A percentile compares a stretch with the other conserved stretches of the same genome.
Conservation (phyloP, 305 asterid species). For the Fraxinus dipetala region DNA sequence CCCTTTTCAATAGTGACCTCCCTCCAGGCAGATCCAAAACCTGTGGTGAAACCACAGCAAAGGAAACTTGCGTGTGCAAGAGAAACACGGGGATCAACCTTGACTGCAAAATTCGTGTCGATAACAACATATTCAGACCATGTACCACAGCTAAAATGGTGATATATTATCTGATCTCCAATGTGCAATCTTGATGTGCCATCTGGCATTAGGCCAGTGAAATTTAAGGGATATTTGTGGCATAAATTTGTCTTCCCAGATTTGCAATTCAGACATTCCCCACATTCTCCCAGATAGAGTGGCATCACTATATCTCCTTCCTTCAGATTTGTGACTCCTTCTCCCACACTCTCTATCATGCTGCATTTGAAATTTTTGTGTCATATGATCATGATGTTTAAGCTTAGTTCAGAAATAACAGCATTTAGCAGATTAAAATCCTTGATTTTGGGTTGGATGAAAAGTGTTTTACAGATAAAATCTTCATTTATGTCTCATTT, state of each 20-base stretch:
- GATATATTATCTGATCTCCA: slow-evolving; percentile 49
- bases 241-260: slow-evolving; percentile 70
- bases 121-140: slow-evolving; percentile 71
- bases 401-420: background rate
- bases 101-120: slow-evolving; percentile 54
- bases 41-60: slow-evolving; percentile 76
- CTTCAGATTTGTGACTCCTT: slow-evolving; percentile 38
- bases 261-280: slow-evolving; percentile 59
- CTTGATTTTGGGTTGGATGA: background rate
- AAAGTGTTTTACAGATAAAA: background rate
- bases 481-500: background rate
- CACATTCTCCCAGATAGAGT: slow-evolving; percentile 64
- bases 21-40: slow-evolving; percentile 64
- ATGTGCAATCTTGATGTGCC: slow-evolving; percentile 69
- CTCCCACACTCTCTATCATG: slow-evolving; percentile 65
- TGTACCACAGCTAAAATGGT: slow-evolving; percentile 64
- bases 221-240: slow-evolving; percentile 52
- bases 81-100: slow-evolving; percentile 61
- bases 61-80: slow-evolving; percentile 73
- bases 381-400: background rate
- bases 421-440: background rate
- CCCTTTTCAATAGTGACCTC: slow-evolving; percentile 48
- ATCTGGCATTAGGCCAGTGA: slow-evolving; percentile 50
- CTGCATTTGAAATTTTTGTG: slow-evolving; percentile 28
- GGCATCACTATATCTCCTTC: slow-evolving; percentile 69